Base-by-base conservation (phyloP, 78 protist species). In the Parvularia atlantis region DNA sequence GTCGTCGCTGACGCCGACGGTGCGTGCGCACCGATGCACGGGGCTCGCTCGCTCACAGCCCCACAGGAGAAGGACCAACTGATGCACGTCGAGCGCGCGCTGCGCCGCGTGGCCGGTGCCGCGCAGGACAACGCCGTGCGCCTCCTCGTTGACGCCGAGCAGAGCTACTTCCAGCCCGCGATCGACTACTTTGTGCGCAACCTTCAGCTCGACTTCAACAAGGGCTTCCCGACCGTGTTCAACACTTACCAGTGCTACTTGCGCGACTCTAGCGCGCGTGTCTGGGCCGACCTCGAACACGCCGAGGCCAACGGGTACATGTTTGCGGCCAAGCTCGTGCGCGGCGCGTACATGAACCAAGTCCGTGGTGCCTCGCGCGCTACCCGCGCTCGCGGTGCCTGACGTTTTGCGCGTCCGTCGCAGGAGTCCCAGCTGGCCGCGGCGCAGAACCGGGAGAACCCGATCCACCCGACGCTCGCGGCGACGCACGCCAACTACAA, bases 91-190 rank as follows among this genome's bases (percentile, higher is more conserved):
- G 48, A 10, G 24, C 16, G 44, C 26, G 30, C 52, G 20, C 69
- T 63, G 30, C 22, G 4, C 22, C 1, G 9, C 28, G 36, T 48
- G 22, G 60, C 33, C 13, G 60, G 24, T 44, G 50, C 24, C 14
- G 64, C 62, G 13, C 52, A 7, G 40, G 28, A 11, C 58, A 31
- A 20, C 58, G 13, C 62, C 39, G 77, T 81, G 7, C 57, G 77
- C 19, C 76, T 84, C 36, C 30, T 78, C 76, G 31, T 89, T 22
- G 93, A 89, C 48, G 93, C 93, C 1, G 93, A 89, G 78, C 93
- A 89, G 62, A 57, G 82, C 24, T 81, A 81, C 71, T 20, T 84
- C 53, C 93, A 89, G 76, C 78, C 85, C 0, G 82, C 84, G 52
- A 89, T 83, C 46, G 17, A 0, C 46, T 9, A 9, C 19, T 41